Conservation (phyloP, 2,329 filamentous ascomycete genomes). For the Penicillium griseofulvum region DNA sequence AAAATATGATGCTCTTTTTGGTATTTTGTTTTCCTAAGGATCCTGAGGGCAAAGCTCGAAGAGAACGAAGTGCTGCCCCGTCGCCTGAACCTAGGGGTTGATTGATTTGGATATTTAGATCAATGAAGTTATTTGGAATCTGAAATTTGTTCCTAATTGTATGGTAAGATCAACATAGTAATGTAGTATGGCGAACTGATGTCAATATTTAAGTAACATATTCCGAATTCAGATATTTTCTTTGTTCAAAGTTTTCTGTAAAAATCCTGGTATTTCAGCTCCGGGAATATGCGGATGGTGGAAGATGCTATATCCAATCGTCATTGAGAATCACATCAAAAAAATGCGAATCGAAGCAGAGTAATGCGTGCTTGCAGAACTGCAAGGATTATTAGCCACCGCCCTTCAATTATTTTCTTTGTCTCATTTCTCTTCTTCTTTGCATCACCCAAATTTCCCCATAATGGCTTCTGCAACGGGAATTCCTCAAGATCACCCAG, state of each 20-base stretch:
- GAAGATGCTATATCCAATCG: background rate
- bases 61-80: conserved; percentile 6
- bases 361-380: background rate
- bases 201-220: no score
- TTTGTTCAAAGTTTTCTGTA: background rate
- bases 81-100: conserved; percentile 1
- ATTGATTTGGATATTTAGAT: background rate
- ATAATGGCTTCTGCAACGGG: conserved; percentile 68
- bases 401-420: background rate
- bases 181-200: no score
- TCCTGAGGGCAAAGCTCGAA: background rate
- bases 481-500: conserved; percentile 55
- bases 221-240: no score
- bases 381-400: background rate
- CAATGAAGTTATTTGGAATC: background rate
- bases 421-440: background rate
- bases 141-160: background rate
- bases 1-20: background rate
- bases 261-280: background rate
- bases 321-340: conserved; percentile 8
- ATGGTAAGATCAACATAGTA: background rate
- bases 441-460: background rate
- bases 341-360: background rate
- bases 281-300: background rate
- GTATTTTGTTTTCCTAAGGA: background rate